Evolutionary conservation across 1,284 basidiomycete species (phyloP).

Genomic region (Hortiboletus rubellus): DNA sequence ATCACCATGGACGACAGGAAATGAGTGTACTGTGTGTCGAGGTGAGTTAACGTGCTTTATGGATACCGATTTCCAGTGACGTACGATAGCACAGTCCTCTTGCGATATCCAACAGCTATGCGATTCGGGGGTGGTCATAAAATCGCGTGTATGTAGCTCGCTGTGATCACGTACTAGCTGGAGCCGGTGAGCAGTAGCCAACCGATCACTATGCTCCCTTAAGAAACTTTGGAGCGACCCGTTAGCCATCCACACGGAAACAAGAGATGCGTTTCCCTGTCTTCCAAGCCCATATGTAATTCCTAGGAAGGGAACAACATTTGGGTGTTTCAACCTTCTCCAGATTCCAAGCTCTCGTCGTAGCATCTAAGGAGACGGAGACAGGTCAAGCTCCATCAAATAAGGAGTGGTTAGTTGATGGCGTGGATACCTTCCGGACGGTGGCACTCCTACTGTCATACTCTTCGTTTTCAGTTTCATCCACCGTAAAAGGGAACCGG

Average conservation of each 20-base stretch:
- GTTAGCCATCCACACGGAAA: conserved; percentile 1
- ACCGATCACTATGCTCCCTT: not conserved
- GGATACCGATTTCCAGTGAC: not conserved
- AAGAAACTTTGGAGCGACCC: conserved; percentile 1
- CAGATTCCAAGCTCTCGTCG: not conserved
- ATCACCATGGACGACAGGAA: not conserved
- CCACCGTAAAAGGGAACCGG: not conserved
- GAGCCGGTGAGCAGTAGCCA: not conserved
- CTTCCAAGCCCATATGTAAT: conserved; percentile 1
- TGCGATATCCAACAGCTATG: not conserved
- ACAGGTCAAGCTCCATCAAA: too few species aligned
- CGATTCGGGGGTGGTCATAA: not conserved
- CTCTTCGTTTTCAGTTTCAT: not conserved
- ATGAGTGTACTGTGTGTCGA: not conserved
- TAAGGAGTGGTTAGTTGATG: too few species aligned
- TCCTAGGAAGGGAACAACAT: not conserved
- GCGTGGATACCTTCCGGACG: not conserved
- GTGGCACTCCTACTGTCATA: too few species aligned
- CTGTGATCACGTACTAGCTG: not conserved
- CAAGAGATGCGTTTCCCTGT: not conserved
- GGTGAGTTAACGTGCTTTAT: not conserved
- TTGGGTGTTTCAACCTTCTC: not conserved
- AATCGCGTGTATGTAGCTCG: not conserved
- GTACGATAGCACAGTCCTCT: not conserved
- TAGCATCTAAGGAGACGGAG: not conserved